phyloP scores from a whole-genome alignment of 495 filamentous ascomycete species.

The Aspergillus conjunctus region DNA sequence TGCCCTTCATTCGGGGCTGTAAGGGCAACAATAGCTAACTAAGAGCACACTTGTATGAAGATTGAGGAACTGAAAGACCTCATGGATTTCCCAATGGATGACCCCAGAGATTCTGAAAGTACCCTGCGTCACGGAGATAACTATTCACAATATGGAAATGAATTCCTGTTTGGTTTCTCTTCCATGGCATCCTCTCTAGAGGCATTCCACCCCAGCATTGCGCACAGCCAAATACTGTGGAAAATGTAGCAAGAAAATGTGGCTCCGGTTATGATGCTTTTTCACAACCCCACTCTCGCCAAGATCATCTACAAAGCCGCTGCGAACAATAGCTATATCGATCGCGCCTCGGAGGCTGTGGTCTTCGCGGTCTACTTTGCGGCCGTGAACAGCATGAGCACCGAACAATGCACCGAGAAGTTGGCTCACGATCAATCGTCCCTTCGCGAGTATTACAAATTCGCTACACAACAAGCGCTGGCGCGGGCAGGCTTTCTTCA shows the following conservation, averaged over 20 bases:
- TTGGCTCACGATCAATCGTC: conserved; percentile 16
- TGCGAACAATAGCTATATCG: conserved; percentile 50
- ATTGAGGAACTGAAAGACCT: too few relatives aligned
- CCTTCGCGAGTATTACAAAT: conserved; percentile 62
- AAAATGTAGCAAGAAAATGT: conserved; percentile 62
- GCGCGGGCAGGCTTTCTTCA: conserved; percentile 66
- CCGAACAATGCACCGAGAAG: conserved; percentile 23
- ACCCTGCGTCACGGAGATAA: too few relatives aligned
- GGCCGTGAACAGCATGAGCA: conserved; percentile 64
- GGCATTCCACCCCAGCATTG: conserved; percentile 48
- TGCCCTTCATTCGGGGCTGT: too few relatives aligned
- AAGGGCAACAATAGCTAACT: too few relatives aligned
- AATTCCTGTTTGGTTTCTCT: conserved; percentile 61
- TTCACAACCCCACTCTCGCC: conserved; percentile 58
- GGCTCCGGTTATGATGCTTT: conserved; percentile 60
- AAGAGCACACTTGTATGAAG: too few relatives aligned
- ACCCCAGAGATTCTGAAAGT: too few relatives aligned
- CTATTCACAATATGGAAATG: too few relatives aligned
- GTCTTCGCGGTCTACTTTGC: conserved; percentile 75
- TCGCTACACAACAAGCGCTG: conserved; percentile 68
- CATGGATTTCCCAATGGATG: too few relatives aligned
- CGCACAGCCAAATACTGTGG: conserved; percentile 63
- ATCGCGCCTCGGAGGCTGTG: conserved; percentile 58
- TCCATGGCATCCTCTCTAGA: conserved; percentile 38
- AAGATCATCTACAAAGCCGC: conserved; percentile 37